Base-by-base conservation (phyloP, 345 rosid species). In the Rhodamnia rubescens region DNA sequence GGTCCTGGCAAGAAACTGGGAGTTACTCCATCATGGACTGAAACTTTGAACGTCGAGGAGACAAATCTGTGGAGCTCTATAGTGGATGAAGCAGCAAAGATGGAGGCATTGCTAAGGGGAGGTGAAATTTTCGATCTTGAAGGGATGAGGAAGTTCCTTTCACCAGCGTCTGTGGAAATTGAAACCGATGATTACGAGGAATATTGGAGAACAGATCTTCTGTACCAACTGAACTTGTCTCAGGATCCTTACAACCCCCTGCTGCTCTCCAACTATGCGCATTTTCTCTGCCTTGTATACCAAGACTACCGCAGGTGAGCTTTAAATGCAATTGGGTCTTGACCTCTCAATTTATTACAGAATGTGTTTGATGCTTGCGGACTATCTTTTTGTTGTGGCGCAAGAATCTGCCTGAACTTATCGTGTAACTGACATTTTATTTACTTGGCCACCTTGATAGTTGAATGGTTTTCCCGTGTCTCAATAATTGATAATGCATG, bases 221-320 rank as follows among this genome's bases (percentile, higher is more conserved):
- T 91, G 8, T 93, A 94, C 81, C 95, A 95, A 74, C 91, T 91
- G 88, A 81, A 89, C 52, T 42, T 94, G 52, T 92, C 93, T 7
- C 91, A 90, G 87, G 96, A 95, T 83, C 98, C 99, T 4, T 64
- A 87, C 58, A 92, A 91, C 84, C 87, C 92, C 57, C 91, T 95
- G 81, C 88, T 95, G 82, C 90, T 94, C 6, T 84, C 89, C 24
- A 96, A 95, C 88, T 96, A 94, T 83, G 99, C 96, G 7, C 96
- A 89, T 89, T 96, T 94, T 83, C 96, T 93, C 81, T 88, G 83
- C 92, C 90, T 89, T 10, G 94, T 93, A 20, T 64, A 87, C 84
- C 91, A 64, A 40, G 95, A 93, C 87, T 88, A 91, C 83, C 92
- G 93, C 90, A 93, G 98, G 99, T 96, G 56, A 84, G 81, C 52